A percentile compares a stretch with the other conserved stretches of the same genome.
Conservation (phyloP, 345 rosid species). For the Aethionema arabicum region DNA sequence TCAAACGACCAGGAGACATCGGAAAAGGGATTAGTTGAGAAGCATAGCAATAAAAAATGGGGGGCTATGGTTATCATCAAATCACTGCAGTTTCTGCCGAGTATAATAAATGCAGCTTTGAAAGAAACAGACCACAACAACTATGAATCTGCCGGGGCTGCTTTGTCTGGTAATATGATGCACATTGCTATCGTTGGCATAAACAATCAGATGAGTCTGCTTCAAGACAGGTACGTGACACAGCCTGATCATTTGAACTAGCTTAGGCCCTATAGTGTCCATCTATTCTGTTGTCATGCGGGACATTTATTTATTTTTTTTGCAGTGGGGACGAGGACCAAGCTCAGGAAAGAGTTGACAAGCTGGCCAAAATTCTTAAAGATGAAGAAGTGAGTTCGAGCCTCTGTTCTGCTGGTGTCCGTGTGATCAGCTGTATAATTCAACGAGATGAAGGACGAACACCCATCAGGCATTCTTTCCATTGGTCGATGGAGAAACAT, state of each 20-base stretch:
- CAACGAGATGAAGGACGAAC: conserved; percentile 99
- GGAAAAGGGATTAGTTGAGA: conserved; percentile 58
- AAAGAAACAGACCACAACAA: conserved; percentile 68
- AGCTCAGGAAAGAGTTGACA: conserved; percentile 94
- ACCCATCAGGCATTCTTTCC: conserved; percentile 98
- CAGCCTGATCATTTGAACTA: background rate
- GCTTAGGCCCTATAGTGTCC: conserved; percentile 11
- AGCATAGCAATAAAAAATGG: conserved; percentile 80
- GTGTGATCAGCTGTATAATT: conserved; percentile 93
- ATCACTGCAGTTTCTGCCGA: conserved; percentile 84
- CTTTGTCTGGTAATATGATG: conserved; percentile 86
- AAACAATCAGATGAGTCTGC: conserved; percentile 97
- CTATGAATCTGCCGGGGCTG: conserved; percentile 47
- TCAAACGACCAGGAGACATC: conserved; percentile 52
- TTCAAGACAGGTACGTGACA: conserved; percentile 85
- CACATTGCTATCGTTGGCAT: conserved; percentile 93
- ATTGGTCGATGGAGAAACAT: conserved; percentile 80
- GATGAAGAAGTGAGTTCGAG: conserved; percentile 74
- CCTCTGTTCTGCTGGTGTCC: conserved; percentile 79
- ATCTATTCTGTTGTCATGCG: conserved; percentile 24
- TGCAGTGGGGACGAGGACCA: conserved; percentile 99
- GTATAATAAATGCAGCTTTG: conserved; percentile 68
- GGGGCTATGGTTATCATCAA: conserved; percentile 98
- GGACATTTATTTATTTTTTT: conserved; percentile 29
- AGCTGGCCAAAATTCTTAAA: conserved; percentile 92